phyloP scores from a whole-genome alignment of 208 protist genomes.

The Crithidia sp. region DNA sequence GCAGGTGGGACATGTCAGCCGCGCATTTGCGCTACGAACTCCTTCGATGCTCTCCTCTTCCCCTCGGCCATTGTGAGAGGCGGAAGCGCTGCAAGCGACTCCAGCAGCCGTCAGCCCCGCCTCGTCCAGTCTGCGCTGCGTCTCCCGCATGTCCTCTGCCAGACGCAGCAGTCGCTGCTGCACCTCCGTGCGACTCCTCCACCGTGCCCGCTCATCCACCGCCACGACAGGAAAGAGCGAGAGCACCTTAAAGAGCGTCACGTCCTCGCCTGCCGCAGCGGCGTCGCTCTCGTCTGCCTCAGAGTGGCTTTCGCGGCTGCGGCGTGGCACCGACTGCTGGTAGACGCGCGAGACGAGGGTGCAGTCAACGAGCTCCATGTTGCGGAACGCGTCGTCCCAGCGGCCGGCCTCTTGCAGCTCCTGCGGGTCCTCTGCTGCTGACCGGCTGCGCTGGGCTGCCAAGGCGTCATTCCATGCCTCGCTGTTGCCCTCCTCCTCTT shows the following conservation, averaged over 20 bases:
- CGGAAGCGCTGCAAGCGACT: neutral
- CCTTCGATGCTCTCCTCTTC: neutral
- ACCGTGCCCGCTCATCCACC: slow-evolving; percentile 19
- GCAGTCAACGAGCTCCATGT: slow-evolving; percentile 34
- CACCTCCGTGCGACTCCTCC: slow-evolving; percentile 14
- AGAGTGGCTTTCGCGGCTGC: neutral
- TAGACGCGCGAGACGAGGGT: slow-evolving; percentile 32
- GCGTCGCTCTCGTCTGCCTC: neutral
- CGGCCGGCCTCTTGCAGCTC: slow-evolving; percentile 23
- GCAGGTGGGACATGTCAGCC: slow-evolving; percentile 37
- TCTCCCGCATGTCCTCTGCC: slow-evolving; percentile 30
- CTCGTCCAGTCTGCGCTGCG: slow-evolving; percentile 23
- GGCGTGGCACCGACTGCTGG: slow-evolving; percentile 7
- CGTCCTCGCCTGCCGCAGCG: slow-evolving; percentile 5
- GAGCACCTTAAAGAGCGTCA: slow-evolving; percentile 34
- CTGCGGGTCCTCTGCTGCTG: neutral
- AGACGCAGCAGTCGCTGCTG: slow-evolving; percentile 22
- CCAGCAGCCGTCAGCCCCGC: slow-evolving; percentile 26
- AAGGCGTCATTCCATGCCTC: neutral
- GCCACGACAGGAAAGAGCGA: slow-evolving; percentile 28
- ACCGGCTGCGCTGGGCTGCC: neutral
- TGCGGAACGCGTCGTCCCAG: slow-evolving; percentile 22
- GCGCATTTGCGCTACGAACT: too few relatives aligned
- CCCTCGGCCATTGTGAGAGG: neutral
- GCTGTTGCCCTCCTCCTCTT: neutral